Percentiles rank a stretch among this genome's conserved stretches.
Evolutionary conservation across 2,329 filamentous ascomycete species (phyloP).

Genomic region (Helicocarpus griseus): DNA sequence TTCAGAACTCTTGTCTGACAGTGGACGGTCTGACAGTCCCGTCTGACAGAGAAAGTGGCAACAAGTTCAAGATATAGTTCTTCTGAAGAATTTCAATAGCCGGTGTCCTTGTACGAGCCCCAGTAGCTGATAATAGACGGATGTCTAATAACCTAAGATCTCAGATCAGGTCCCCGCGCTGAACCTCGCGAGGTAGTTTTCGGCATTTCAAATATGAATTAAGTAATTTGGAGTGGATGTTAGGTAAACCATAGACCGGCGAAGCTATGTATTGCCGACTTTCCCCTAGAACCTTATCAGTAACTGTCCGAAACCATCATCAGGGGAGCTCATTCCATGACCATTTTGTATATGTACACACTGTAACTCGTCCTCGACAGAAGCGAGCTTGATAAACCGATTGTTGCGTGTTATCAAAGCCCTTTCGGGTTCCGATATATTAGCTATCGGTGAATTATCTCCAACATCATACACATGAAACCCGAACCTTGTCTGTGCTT

Average conservation of each 20-base stretch:
- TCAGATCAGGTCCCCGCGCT: too few species aligned
- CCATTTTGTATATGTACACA: too few species aligned
- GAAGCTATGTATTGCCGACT: too few species aligned
- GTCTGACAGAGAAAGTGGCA: neutral
- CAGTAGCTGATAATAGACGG: neutral
- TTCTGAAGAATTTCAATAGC: neutral
- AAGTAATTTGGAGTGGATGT: too few species aligned
- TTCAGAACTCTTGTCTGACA: neutral
- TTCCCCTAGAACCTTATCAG: too few species aligned
- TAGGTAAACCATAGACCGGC: too few species aligned
- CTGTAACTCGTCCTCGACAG: too few species aligned
- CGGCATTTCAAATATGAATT: too few species aligned
- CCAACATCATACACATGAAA: neutral
- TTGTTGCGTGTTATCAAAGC: neutral
- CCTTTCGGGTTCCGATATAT: neutral
- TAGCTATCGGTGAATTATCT: neutral
- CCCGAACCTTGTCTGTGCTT: neutral
- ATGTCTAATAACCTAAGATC: neutral
- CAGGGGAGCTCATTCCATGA: too few species aligned
- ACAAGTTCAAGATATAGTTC: neutral
- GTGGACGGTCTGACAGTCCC: neutral
- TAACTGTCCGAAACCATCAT: too few species aligned
- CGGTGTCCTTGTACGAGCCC: neutral
- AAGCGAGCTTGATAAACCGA: neutral
- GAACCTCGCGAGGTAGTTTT: too few species aligned